Base-by-base conservation (phyloP, 805 yeast genomes). In the Nakazawaea wickerhamii region DNA sequence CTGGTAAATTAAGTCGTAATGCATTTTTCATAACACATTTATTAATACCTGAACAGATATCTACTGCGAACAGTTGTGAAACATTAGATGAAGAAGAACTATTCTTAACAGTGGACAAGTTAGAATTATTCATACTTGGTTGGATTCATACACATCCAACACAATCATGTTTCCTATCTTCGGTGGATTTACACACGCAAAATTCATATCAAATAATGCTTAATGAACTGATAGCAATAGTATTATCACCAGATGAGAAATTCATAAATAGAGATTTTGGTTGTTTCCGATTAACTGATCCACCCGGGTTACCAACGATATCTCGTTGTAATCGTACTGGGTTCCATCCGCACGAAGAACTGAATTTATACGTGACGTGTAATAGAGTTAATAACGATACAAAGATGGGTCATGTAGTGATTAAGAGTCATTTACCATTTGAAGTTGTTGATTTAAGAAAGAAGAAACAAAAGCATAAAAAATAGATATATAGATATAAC, bases 61-160 rank as follows among this genome's bases (percentile, higher is more conserved):
- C 80, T 6, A 81, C 86, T 1, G 55, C 74, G 7, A 79, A 79
- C 54, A 77, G 85, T 5, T 81, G 86, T 57, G 63, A 67, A 36
- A 80, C 85, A 11, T 69, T 68, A 20, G 69, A 79, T 52, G 87
- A 80, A 52, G 84, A 79, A 48, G 58, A 63, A 4, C 55, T 80
- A 46, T 79, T 79, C 51, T 75, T 72, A 33, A 74, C 64, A 48
- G 69, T 79, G 33, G 85, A 79, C 52, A 50, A 59, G 25, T 63
- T 73, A 41, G 81, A 75, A 46, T 58, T 81, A 35, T 78, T 80
- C 51, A 73, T 80, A n/a, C 62, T 80, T 2, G 87, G 87, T 3
- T 80, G 87, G 87, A 81, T 80, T 41, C 87, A 80, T 55, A 81
- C 86, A 8, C 87, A 80, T 54, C 87, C 87, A 5, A 75, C 85